Conservation (phyloP, 768 basidiomycete genomes). For the Tylopilus plumbeoviolaceoides region DNA sequence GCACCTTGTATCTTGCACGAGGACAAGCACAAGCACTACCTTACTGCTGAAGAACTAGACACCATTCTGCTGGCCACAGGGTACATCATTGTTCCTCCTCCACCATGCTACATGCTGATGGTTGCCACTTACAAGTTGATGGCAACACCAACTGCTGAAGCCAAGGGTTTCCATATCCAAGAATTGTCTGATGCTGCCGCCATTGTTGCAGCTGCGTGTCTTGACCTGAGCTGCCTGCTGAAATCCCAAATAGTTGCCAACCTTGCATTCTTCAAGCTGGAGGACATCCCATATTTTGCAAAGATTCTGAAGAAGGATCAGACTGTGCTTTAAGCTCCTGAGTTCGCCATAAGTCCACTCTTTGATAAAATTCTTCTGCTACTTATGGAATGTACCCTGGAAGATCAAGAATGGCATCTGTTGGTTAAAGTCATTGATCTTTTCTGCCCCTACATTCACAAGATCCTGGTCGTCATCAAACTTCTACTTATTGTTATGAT, state of each 20-base stretch:
- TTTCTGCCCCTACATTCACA: no score
- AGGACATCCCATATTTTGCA: constrained; percentile 93
- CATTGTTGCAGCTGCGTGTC: constrained; percentile 90
- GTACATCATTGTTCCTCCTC: no score
- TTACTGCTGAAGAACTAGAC: constrained; percentile 94
- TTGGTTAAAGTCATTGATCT: constrained; percentile 99
- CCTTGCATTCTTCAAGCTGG: no score
- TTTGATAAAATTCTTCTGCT: no score
- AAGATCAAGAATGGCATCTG: constrained; percentile 97
- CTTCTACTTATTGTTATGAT: no score
- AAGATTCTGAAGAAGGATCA: constrained; percentile 97
- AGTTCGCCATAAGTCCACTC: constrained; percentile 95
- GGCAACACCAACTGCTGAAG: constrained; percentile 49
- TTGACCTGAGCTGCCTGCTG: constrained; percentile 91
- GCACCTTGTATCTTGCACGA: constrained; percentile 82
- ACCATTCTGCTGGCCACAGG: constrained; percentile 77
- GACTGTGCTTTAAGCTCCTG: constrained; percentile 87
- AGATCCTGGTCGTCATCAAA: no score
- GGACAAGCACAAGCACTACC: constrained; percentile 91
- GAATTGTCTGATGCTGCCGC: no score
- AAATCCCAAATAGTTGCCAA: constrained; percentile 97
- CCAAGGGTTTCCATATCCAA: constrained; percentile 94
- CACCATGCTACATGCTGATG: constrained; percentile 86
- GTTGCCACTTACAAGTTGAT: no score
- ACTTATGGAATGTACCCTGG: constrained; percentile 98